Conservation (phyloP, 2,329 filamentous ascomycete genomes). For the Fusarium vanettenii region DNA sequence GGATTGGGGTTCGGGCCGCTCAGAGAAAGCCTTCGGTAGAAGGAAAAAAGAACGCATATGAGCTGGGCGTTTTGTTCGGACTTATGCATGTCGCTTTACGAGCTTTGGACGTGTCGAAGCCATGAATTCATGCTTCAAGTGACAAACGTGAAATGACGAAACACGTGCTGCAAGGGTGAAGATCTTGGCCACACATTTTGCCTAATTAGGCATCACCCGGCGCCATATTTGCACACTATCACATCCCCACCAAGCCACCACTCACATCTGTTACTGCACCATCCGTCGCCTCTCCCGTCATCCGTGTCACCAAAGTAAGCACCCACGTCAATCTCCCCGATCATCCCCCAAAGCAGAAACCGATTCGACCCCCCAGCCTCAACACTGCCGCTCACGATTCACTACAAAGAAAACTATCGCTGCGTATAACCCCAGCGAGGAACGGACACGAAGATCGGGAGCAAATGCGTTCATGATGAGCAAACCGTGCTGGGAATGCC, state of each 20-base stretch:
- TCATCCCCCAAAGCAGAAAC: neutral
- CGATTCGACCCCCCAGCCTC: neutral
- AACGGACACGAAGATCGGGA: neutral
- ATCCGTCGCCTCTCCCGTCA: neutral
- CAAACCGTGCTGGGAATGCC: slow-evolving; percentile 37
- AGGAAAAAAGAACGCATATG: neutral
- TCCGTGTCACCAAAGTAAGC: neutral
- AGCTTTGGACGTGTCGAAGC: neutral
- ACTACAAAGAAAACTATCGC: neutral
- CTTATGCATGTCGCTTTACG: neutral
- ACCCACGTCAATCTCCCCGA: neutral
- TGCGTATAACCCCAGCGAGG: neutral
- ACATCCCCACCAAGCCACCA: neutral
- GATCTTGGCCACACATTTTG: slow-evolving; percentile 4
- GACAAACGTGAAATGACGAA: neutral
- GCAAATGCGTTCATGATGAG: neutral
- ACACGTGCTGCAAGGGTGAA: neutral
- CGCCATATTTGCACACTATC: neutral
- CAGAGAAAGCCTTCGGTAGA: neutral
- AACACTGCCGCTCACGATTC: neutral
- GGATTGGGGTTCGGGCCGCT: neutral
- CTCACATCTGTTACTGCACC: neutral
- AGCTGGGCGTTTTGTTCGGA: neutral
- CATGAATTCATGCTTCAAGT: neutral
- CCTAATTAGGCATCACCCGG: neutral